These are phyloP conservation scores for Fusarium poae DNA, from an alignment of 2,329 filamentous ascomycete genomes.

Conservation along the genomic window DNA sequence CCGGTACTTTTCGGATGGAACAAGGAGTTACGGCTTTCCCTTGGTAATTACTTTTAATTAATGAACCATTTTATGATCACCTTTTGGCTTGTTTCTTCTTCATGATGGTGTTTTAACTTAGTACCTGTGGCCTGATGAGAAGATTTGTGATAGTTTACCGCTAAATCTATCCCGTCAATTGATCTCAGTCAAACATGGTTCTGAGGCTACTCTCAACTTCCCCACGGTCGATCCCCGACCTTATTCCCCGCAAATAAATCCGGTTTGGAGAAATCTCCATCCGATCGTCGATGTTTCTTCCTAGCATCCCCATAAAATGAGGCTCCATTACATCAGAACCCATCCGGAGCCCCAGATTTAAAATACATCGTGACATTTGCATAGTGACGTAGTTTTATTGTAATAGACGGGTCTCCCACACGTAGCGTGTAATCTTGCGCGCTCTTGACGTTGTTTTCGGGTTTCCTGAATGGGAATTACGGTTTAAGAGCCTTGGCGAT, in stretches of 20 bases:
- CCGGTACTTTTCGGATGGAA: conserved; percentile 1
- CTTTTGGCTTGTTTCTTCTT: neutral
- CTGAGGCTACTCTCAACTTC: neutral
- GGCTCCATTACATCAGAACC: conserved; percentile 35
- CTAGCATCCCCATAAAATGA: conserved; percentile 26
- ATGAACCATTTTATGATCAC: conserved; percentile 18
- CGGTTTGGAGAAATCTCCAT: conserved; percentile 9
- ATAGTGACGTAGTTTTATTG: conserved; percentile 7
- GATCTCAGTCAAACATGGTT: neutral
- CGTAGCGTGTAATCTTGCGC: neutral
- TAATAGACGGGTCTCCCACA: neutral
- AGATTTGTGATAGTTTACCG: neutral
- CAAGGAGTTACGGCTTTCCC: conserved; percentile 23
- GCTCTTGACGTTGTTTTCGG: neutral
- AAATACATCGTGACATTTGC: neutral
- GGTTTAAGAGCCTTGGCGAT: neutral
- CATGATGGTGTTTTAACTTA: neutral
- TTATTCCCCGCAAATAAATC: conserved; percentile 19
- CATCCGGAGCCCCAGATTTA: conserved; percentile 29
- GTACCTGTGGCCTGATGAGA: neutral
- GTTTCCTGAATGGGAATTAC: conserved; percentile 1
- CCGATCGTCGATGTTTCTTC: conserved; percentile 25
- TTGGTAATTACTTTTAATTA: conserved; percentile 22
- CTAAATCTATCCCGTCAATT: neutral
- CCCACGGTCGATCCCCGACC: neutral